Evolutionary conservation across 495 filamentous ascomycete genomes (phyloP).

Genomic region (Neurospora tetrasperma): DNA sequence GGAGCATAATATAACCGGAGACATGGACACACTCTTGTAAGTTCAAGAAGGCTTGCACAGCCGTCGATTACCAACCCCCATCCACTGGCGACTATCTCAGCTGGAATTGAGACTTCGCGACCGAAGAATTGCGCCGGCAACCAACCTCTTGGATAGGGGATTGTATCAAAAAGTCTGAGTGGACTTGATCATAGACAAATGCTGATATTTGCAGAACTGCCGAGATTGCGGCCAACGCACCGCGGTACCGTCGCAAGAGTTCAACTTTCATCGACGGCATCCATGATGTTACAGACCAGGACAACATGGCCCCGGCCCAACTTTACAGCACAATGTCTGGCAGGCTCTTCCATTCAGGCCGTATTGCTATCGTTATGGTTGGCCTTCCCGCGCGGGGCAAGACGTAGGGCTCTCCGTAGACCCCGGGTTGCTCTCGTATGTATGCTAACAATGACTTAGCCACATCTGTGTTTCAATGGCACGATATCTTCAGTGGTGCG

Average conservation of each 20-base stretch:
- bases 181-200: background rate
- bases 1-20: background rate
- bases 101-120: background rate
- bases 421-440: background rate
- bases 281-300: conserved; percentile 75
- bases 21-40: conserved; percentile 77
- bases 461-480: conserved; percentile 94
- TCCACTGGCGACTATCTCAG: background rate
- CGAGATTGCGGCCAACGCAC: conserved; percentile 78
- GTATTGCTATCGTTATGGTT: conserved; percentile 95
- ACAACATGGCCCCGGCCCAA: conserved; percentile 84
- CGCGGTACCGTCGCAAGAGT: conserved; percentile 71
- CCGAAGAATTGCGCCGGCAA: background rate
- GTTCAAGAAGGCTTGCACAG: conserved; percentile 19
- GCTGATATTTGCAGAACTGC: conserved; percentile 50
- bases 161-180: conserved; percentile 2
- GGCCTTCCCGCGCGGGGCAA: conserved; percentile 94
- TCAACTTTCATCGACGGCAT: conserved; percentile 97
- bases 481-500: conserved; percentile 87
- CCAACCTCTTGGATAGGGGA: background rate
- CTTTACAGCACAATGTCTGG: conserved; percentile 97
- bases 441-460: conserved; percentile 33
- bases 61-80: background rate
- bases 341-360: conserved; percentile 89
- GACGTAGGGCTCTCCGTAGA: conserved; percentile 51